These are phyloP conservation scores for Orbilia oligospora DNA, from an alignment of 2,329 filamentous ascomycete genomes.

Conservation along the genomic window DNA sequence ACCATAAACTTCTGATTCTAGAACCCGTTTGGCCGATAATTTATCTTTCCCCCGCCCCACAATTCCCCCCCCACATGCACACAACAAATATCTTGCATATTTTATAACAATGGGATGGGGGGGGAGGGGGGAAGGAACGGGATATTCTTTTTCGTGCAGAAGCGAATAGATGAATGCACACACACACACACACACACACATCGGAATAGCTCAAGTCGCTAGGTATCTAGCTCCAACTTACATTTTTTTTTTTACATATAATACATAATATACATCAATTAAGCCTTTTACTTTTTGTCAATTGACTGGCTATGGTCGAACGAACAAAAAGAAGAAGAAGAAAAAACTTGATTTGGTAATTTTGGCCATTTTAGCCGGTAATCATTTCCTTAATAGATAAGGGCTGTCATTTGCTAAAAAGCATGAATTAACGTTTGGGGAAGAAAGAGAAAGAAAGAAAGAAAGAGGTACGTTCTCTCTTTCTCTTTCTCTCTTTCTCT, in stretches of 20 bases:
- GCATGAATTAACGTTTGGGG: background rate
- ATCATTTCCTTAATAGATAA: constrained; percentile 3
- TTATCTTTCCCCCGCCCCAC: background rate
- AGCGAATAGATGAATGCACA: too few species aligned
- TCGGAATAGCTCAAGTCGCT: too few species aligned
- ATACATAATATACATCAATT: too few species aligned
- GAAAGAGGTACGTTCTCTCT: background rate
- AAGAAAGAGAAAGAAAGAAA: too few species aligned
- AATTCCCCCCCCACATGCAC: background rate
- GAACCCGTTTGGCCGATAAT: constrained; percentile 2
- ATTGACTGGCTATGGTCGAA: too few species aligned
- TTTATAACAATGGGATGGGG: background rate
- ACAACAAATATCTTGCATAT: background rate
- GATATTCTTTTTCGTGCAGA: too few species aligned
- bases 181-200: too few species aligned
- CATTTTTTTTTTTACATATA: too few species aligned
- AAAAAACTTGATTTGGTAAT: constrained; percentile 8
- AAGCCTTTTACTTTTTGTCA: too few species aligned
- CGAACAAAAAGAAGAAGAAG: background rate
- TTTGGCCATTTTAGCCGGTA: background rate
- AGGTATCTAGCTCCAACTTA: too few species aligned
- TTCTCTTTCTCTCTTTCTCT: too few species aligned
- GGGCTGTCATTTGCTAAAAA: background rate
- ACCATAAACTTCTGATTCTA: constrained; percentile 12
- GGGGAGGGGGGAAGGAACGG: background rate